These are phyloP conservation scores for Nasturtium officinale DNA, from an alignment of 345 rosid genomes.

Conservation along the genomic window DNA sequence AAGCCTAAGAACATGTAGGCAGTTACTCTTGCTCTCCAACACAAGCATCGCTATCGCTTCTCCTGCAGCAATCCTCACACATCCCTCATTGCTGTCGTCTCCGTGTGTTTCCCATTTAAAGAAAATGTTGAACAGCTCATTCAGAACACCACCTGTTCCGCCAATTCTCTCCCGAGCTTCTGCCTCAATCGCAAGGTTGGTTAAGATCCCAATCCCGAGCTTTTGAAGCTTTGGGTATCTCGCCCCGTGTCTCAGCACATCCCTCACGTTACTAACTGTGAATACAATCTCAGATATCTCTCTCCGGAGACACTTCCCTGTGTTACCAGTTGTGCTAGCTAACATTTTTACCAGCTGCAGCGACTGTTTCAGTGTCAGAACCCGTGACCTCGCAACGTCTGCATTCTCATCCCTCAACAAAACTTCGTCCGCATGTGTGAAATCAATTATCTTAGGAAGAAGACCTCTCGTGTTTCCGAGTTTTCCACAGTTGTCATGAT, in stretches of 20 bases:
- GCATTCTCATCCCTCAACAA: conserved; percentile 54
- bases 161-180: conserved; percentile 82
- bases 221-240: conserved; percentile 69
- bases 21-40: conserved; percentile 71
- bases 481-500: conserved; percentile 92
- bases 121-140: conserved; percentile 78
- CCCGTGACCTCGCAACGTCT: conserved; percentile 48
- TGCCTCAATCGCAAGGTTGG: conserved; percentile 69
- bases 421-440: conserved; percentile 62
- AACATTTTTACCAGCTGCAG: conserved; percentile 85
- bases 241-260: conserved; percentile 67
- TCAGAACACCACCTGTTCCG: conserved; percentile 78
- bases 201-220: conserved; percentile 70
- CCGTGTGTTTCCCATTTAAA: conserved; percentile 46
- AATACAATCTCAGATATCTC: conserved; percentile 92
- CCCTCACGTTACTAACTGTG: conserved; percentile 81
- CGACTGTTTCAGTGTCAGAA: conserved; percentile 69
- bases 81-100: conserved; percentile 43
- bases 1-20: conserved; percentile 66
- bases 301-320: conserved; percentile 72
- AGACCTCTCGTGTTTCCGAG: conserved; percentile 93
- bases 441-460: conserved; percentile 77
- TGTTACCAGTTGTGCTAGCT: conserved; percentile 70
- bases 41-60: conserved; percentile 89
- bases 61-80: conserved; percentile 74